A percentile compares a stretch with the other conserved stretches of the same genome.
Conservation (phyloP, 345 rosid genomes). For the Linum tenue region DNA sequence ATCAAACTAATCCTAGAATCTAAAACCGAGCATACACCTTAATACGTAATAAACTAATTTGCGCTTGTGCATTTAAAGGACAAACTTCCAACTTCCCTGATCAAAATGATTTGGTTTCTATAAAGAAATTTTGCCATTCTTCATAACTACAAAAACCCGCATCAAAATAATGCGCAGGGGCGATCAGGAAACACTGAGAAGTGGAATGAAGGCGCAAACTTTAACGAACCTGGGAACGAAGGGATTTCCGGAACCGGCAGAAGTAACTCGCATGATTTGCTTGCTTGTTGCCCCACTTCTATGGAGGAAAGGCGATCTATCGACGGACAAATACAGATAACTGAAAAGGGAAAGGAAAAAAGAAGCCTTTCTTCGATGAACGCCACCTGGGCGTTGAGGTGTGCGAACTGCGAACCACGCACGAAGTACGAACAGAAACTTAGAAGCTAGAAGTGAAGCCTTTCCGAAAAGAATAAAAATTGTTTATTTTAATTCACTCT, state of each 20-base stretch:
- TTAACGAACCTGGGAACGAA: neutral
- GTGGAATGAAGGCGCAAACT: neutral
- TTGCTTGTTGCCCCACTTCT: neutral
- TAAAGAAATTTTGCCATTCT: neutral
- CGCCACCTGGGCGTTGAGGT: neutral
- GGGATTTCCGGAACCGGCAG: neutral
- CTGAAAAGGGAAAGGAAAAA: neutral
- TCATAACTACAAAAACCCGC: neutral
- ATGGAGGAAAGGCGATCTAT: neutral
- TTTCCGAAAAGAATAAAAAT: too few relatives aligned
- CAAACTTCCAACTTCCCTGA: neutral
- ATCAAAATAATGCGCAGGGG: neutral
- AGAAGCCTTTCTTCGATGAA: neutral
- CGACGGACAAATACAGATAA: neutral
- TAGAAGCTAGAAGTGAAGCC: too few relatives aligned
- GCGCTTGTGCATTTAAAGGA: neutral
- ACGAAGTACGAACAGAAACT: too few relatives aligned
- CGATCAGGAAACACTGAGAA: neutral
- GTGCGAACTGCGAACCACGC: too few relatives aligned
- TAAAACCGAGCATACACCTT: neutral
- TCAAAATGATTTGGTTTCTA: neutral
- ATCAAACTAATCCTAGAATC: neutral
- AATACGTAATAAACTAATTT: neutral
- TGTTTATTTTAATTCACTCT: too few relatives aligned
- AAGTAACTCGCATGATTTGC: too few relatives aligned